Conservation (phyloP, 768 basidiomycete species). For the Tulasnella calospora region DNA sequence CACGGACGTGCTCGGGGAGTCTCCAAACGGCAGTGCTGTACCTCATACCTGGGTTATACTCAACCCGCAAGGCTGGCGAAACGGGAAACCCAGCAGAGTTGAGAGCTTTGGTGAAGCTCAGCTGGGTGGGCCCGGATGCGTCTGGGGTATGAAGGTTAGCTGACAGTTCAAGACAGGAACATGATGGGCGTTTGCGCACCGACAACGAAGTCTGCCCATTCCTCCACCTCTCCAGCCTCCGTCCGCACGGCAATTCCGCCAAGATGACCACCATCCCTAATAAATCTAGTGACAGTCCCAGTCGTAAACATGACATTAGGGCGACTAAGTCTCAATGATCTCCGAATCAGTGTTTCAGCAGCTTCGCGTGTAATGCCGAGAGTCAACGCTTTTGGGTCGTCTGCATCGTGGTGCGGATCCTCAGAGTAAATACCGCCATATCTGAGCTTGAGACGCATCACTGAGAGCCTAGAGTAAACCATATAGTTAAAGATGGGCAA, state of each 20-base stretch:
- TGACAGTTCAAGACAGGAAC: background rate
- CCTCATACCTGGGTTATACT: slow-evolving; percentile 16
- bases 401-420: background rate
- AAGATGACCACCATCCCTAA: background rate
- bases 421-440: background rate
- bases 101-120: background rate
- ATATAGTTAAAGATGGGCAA: background rate
- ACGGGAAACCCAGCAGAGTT: background rate
- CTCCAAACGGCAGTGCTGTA: slow-evolving; percentile 1
- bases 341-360: background rate
- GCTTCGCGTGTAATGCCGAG: slow-evolving; percentile 9
- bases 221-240: background rate
- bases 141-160: background rate
- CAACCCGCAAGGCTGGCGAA: background rate
- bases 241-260: background rate
- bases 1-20: slow-evolving; percentile 3
- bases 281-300: slow-evolving; percentile 11
- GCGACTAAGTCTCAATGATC: background rate
- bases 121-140: slow-evolving; percentile 12
- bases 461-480: background rate
- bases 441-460: background rate
- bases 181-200: background rate
- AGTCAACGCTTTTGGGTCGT: background rate
- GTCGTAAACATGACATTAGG: background rate
- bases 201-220: slow-evolving; percentile 3